Percentiles rank a stretch among this genome's conserved stretches.
These are phyloP conservation scores for Epichloe sylvatica DNA, from an alignment of 2,329 filamentous ascomycete species.

Conservation along the genomic window DNA sequence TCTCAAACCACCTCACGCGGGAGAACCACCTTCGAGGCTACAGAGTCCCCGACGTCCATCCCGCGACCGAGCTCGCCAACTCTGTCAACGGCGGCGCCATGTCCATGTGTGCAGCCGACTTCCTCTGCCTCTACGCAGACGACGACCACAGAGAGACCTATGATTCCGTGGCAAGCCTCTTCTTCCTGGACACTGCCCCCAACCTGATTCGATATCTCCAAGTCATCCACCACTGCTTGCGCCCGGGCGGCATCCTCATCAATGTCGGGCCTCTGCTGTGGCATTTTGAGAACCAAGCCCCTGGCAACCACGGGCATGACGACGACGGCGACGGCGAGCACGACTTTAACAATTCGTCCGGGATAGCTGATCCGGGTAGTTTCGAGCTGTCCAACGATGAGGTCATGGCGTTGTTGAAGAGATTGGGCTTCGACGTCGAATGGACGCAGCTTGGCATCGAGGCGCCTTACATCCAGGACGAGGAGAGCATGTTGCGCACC, in stretches of 20 bases:
- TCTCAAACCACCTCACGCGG: conserved; percentile 70
- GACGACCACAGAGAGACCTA: conserved; percentile 48
- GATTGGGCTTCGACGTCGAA: conserved; percentile 64
- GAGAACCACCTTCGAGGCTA: conserved; percentile 62
- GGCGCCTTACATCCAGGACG: conserved; percentile 79
- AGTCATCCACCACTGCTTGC: conserved; percentile 65
- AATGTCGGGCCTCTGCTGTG: conserved; percentile 86
- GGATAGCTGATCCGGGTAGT: conserved; percentile 77
- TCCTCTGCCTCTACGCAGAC: conserved; percentile 69
- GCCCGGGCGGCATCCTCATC: conserved; percentile 65
- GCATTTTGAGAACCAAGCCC: conserved; percentile 76
- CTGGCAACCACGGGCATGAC: conserved; percentile 40
- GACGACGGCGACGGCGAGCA: conserved; percentile 36
- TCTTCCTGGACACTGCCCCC: conserved; percentile 94
- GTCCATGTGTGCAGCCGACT: conserved; percentile 89
- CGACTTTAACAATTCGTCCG: conserved; percentile 37
- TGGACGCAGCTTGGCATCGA: conserved; percentile 43
- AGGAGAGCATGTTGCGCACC: conserved; percentile 72
- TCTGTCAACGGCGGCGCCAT: conserved; percentile 45
- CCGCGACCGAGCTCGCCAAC: conserved; percentile 37
- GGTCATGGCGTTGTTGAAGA: conserved; percentile 59
- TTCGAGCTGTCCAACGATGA: conserved; percentile 87
- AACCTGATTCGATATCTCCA: conserved; percentile 86
- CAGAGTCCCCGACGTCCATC: conserved; percentile 68
- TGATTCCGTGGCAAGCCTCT: conserved; percentile 76